Conservation (phyloP, 2,329 filamentous ascomycete species). For the Talaromyces funiculosus region DNA sequence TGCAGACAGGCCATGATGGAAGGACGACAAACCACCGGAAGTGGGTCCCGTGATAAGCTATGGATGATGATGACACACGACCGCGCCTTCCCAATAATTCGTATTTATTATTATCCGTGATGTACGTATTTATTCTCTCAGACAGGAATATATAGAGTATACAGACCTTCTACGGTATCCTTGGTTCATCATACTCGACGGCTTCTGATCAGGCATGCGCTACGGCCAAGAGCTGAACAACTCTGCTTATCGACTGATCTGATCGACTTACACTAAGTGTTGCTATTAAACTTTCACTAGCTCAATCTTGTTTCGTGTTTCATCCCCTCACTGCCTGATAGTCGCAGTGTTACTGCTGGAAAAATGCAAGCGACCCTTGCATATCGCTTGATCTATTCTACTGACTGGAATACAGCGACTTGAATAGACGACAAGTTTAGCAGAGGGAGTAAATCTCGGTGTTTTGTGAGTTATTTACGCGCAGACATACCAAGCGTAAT, state of each 20-base stretch:
- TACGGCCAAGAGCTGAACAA: neutral
- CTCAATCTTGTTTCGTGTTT: neutral
- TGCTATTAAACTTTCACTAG: neutral
- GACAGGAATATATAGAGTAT: neutral
- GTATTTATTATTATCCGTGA: neutral
- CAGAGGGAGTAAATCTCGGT: neutral
- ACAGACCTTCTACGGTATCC: too few species aligned
- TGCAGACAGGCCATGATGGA: neutral
- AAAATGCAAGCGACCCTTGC: neutral
- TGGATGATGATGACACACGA: neutral
- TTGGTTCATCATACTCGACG: too few species aligned
- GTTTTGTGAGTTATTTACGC: neutral
- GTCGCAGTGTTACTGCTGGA: neutral
- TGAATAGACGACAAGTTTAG: neutral
- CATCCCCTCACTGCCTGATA: neutral
- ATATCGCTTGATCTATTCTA: neutral
- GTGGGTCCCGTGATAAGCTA: constrained; percentile 13
- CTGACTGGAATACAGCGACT: neutral
- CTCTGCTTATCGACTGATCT: neutral
- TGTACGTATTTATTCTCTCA: neutral
- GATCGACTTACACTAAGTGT: neutral
- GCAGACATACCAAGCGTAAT: neutral
- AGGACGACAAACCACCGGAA: neutral
- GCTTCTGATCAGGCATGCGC: neutral
- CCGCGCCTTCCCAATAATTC: neutral